phyloP scores from a whole-genome alignment of 805 yeast genomes.

The Alloascoidea hylecoeti region DNA sequence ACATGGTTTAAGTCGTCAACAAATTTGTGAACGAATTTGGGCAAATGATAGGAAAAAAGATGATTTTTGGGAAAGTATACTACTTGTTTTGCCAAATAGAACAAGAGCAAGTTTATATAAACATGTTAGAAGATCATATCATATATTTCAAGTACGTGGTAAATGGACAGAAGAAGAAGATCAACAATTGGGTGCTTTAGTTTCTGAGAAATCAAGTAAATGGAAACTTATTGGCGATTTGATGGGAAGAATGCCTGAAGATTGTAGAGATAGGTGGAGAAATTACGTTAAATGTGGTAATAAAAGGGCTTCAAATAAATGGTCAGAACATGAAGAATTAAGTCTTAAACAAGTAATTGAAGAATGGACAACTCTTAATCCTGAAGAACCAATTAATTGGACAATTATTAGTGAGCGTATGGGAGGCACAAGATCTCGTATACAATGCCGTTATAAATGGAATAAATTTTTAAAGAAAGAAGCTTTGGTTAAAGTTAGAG shows the following conservation, averaged over 20 bases:
- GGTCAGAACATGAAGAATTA: slow-evolving; percentile 66
- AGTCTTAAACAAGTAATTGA: slow-evolving; percentile 39
- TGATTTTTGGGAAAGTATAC: slow-evolving; percentile 76
- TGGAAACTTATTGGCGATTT: slow-evolving; percentile 78
- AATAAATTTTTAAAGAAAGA: slow-evolving; percentile 61
- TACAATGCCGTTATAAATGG: slow-evolving; percentile 95
- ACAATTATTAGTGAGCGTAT: slow-evolving; percentile 79
- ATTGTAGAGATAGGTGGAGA: slow-evolving; percentile 93
- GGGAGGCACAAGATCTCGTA: slow-evolving; percentile 81
- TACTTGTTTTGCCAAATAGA: slow-evolving; percentile 69
- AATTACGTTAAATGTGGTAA: slow-evolving; percentile 88
- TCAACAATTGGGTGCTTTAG: slow-evolving; percentile 43
- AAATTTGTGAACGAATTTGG: slow-evolving; percentile 81
- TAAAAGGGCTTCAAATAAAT: slow-evolving; percentile 60
- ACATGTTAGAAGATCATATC: slow-evolving; percentile 84
- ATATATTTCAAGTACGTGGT: slow-evolving; percentile 76
- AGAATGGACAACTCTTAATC: slow-evolving; percentile 27
- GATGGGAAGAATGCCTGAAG: slow-evolving; percentile 93
- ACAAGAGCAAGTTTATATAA: slow-evolving; percentile 85
- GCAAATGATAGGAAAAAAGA: slow-evolving; percentile 73
- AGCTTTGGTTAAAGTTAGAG: slow-evolving; percentile 26
- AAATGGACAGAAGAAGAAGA: slow-evolving; percentile 86
- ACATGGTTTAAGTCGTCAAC: slow-evolving; percentile 46
- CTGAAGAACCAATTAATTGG: slow-evolving; percentile 52
- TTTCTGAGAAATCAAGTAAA: slow-evolving; percentile 58